A percentile compares a stretch with the other conserved stretches of the same genome.
phyloP scores from a whole-genome alignment of 441 rosid genomes.

The Biscutella laevigata region DNA sequence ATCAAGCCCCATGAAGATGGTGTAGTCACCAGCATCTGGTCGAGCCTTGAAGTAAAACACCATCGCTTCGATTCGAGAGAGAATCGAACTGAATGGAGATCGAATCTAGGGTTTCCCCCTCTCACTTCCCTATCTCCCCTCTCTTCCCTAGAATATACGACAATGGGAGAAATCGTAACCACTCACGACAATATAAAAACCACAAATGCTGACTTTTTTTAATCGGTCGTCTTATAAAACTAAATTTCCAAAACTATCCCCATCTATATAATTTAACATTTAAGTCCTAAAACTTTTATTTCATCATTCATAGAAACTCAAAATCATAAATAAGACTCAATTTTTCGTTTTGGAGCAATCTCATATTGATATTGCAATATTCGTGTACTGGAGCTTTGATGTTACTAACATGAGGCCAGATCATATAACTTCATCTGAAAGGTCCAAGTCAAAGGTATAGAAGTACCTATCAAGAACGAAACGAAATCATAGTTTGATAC shows the following conservation, averaged over 20 bases:
- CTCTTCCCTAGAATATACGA: constrained; percentile 9
- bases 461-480: background rate
- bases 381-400: background rate
- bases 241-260: background rate
- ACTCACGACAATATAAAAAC: constrained; percentile 1
- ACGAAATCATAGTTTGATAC: constrained; percentile 4
- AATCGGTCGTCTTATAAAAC: background rate
- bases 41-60: constrained; percentile 95
- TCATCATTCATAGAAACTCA: background rate
- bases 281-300: background rate
- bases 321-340: too few species aligned
- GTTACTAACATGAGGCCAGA: background rate
- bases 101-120: constrained; percentile 30
- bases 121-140: constrained; percentile 11
- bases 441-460: background rate
- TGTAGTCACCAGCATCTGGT: constrained; percentile 92
- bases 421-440: background rate
- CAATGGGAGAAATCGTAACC: constrained; percentile 20
- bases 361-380: too few species aligned
- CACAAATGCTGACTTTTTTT: background rate
- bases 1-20: constrained; percentile 97
- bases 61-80: constrained; percentile 37
- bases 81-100: constrained; percentile 21
- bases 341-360: too few species aligned
- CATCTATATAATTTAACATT: background rate